A percentile compares a stretch with the other conserved stretches of the same genome.
These are phyloP conservation scores for Spatholobus suberectus DNA, from an alignment of 306 rosid genomes.

Conservation along the genomic window DNA sequence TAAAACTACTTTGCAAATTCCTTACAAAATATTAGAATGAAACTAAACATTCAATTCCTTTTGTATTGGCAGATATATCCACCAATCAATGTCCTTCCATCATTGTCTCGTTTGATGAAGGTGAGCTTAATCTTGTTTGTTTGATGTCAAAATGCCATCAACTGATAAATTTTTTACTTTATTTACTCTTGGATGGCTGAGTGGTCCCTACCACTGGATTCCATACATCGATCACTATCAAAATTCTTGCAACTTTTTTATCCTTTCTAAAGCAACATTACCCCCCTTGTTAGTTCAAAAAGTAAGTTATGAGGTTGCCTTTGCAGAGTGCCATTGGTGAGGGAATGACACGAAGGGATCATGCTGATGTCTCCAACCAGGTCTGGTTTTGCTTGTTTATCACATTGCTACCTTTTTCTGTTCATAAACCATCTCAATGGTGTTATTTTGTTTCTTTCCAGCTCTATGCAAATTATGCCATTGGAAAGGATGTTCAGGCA, in stretches of 20 bases:
- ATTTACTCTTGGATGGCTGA: constrained; percentile 15
- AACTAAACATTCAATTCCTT: constrained; percentile 39
- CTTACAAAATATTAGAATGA: constrained; percentile 29
- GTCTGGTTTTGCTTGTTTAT: constrained; percentile 49
- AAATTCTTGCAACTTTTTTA: not conserved
- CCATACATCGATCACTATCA: not conserved
- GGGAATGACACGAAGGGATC: constrained; percentile 99
- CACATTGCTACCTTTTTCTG: not conserved
- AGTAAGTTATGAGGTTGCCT: constrained; percentile 2
- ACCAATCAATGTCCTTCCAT: constrained; percentile 98
- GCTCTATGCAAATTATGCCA: constrained; percentile 99
- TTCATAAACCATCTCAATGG: constrained; percentile 33
- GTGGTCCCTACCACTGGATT: constrained; percentile 3
- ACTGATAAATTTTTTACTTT: not conserved
- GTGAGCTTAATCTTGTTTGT: constrained; percentile 50
- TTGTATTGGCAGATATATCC: constrained; percentile 81
- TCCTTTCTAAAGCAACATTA: not conserved
- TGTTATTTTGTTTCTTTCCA: constrained; percentile 42
- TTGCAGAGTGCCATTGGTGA: constrained; percentile 99
- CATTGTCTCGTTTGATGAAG: constrained; percentile 98
- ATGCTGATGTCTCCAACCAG: constrained; percentile 98
- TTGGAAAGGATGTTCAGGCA: constrained; percentile 99
- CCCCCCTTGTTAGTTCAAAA: constrained; percentile 6
- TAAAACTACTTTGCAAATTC: not conserved
- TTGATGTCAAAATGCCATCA: constrained; percentile 37